These are phyloP conservation scores for Larix kaempferi DNA, from an alignment of 75 land plant genomes.

Conservation along the genomic window DNA sequence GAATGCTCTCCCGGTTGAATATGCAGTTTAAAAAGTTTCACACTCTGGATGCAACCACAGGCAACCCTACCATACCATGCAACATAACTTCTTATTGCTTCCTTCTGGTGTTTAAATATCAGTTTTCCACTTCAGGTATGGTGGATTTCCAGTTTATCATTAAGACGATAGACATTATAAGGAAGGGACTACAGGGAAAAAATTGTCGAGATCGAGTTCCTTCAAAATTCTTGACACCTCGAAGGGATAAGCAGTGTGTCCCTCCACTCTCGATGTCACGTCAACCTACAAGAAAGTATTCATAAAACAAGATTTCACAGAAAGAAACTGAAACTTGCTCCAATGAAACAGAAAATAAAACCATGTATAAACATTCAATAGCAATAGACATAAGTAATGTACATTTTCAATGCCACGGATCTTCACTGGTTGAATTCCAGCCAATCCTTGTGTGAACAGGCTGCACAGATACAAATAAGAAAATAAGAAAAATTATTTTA, in stretches of 20 bases:
- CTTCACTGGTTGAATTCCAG: constrained; percentile 89
- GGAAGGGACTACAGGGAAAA: no score
- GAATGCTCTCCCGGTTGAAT: no score
- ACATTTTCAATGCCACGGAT: constrained; percentile 91
- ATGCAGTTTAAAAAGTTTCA: no score
- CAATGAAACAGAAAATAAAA: neutral
- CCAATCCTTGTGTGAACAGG: constrained; percentile 81
- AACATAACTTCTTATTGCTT: no score
- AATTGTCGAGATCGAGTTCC: no score
- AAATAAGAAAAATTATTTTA: neutral
- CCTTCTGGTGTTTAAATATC: no score
- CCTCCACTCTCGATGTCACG: neutral
- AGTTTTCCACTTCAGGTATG: no score
- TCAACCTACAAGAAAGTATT: neutral
- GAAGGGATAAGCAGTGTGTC: neutral
- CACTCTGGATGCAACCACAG: no score
- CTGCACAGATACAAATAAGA: constrained; percentile 32
- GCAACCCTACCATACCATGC: no score
- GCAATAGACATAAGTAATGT: constrained; percentile 9
- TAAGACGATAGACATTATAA: no score
- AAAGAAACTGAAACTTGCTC: neutral
- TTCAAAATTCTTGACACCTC: no score
- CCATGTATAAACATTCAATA: neutral
- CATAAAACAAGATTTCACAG: neutral
- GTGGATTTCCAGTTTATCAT: no score